Conservation (phyloP, 805 yeast species). For the Ogataea methanolica region DNA sequence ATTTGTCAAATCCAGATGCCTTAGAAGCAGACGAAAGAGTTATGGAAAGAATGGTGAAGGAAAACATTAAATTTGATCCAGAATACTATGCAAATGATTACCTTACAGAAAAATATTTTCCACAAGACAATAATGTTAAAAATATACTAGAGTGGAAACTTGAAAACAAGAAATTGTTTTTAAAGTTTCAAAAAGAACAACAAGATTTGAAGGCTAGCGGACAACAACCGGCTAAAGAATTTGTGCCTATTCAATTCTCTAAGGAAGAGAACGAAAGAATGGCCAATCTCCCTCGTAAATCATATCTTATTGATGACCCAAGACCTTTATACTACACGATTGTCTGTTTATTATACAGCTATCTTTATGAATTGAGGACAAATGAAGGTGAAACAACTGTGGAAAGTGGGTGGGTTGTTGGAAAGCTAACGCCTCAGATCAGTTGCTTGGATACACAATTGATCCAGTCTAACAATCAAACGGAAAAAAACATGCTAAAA, state of each 20-base stretch:
- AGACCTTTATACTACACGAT: slow-evolving; percentile 60
- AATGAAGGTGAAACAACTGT: slow-evolving; percentile 67
- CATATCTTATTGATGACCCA: slow-evolving; percentile 51
- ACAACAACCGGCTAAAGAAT: slow-evolving; percentile 18
- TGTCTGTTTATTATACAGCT: slow-evolving; percentile 65
- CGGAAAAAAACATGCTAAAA: slow-evolving; percentile 37
- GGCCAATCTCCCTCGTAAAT: slow-evolving; percentile 61
- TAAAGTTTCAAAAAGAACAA: slow-evolving; percentile 44
- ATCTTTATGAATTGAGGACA: slow-evolving; percentile 69
- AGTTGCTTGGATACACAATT: slow-evolving; percentile 63
- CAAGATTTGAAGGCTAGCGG: slow-evolving; percentile 11
- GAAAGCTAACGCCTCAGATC: slow-evolving; percentile 78
- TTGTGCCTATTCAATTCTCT: slow-evolving; percentile 49
- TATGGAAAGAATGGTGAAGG: slow-evolving; percentile 62
- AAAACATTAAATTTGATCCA: slow-evolving; percentile 74
- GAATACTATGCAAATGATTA: slow-evolving; percentile 87
- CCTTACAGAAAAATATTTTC: slow-evolving; percentile 51
- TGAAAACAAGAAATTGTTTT: slow-evolving; percentile 39
- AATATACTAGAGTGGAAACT: slow-evolving; percentile 49
- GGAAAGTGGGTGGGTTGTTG: slow-evolving; percentile 94
- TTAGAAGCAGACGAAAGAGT: slow-evolving; percentile 54
- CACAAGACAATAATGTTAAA: slow-evolving; percentile 42
- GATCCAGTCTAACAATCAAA: slow-evolving; percentile 29
- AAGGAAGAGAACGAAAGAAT: slow-evolving; percentile 61
- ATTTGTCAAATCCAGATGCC: slow-evolving; percentile 74